Evolutionary conservation across 1,284 basidiomycete genomes (phyloP).

Genomic region (Exobasidium rhododendri): DNA sequence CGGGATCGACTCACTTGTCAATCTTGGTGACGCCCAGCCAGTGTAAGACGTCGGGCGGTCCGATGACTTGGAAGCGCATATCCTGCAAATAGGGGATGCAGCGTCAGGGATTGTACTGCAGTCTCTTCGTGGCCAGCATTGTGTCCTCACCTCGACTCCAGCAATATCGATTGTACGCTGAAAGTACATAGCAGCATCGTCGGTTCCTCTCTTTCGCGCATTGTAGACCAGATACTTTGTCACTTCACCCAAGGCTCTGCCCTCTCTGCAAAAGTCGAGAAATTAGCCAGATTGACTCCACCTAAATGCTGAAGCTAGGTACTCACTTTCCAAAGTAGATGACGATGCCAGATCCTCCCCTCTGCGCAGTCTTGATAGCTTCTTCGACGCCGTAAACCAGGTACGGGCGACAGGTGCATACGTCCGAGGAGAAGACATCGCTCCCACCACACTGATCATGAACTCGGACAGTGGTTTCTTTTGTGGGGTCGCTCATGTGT

Average conservation of each 20-base stretch:
- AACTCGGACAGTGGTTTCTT: conserved; percentile 84
- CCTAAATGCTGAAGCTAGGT: no score
- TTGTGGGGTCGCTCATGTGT: conserved; percentile 43
- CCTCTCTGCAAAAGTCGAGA: conserved; percentile 73
- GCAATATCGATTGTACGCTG: conserved; percentile 87
- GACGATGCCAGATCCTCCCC: conserved; percentile 84
- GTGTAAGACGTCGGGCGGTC: conserved; percentile 82
- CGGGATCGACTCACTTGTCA: conserved; percentile 20
- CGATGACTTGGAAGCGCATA: conserved; percentile 61
- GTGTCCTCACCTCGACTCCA: conserved; percentile 76
- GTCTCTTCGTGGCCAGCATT: no score
- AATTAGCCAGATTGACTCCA: conserved; percentile 60
- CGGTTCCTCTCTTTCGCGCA: conserved; percentile 86
- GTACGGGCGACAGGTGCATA: conserved; percentile 88
- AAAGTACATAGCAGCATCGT: conserved; percentile 90
- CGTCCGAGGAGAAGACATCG: conserved; percentile 81
- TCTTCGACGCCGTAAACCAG: conserved; percentile 90
- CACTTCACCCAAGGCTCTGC: conserved; percentile 84
- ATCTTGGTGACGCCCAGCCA: conserved; percentile 46
- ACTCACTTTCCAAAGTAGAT: conserved; percentile 62
- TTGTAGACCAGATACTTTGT: conserved; percentile 69
- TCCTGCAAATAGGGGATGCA: conserved; percentile 19
- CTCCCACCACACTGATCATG: conserved; percentile 85
- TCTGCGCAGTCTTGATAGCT: conserved; percentile 78
- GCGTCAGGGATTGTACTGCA: background rate